Evolutionary conservation across 2,329 filamentous ascomycete genomes (phyloP).

Genomic region (Claviceps humidiphila): DNA sequence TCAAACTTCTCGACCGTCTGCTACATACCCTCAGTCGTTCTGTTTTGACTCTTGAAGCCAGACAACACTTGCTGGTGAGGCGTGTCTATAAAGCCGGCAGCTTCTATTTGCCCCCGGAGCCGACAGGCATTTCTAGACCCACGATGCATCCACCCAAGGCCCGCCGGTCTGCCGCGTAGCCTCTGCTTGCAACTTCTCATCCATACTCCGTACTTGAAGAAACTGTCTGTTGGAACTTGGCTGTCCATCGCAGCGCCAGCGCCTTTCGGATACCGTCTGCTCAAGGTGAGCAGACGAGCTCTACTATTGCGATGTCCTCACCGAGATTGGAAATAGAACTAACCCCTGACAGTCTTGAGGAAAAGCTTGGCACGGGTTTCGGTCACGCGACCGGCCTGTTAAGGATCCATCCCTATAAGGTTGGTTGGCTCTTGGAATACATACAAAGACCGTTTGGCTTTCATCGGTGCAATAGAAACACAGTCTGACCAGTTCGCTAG

Average conservation of each 20-base stretch:
- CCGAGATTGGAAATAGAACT: background rate
- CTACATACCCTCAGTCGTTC: background rate
- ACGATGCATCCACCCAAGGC: background rate
- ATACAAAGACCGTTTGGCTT: background rate
- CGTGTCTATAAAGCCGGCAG: background rate
- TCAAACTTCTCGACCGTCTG: background rate
- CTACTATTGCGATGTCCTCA: constrained; percentile 5
- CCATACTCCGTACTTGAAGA: background rate
- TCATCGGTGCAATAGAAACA: background rate
- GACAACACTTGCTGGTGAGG: background rate
- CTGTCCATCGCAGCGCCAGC: background rate
- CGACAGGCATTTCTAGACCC: background rate
- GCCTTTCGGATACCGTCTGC: background rate
- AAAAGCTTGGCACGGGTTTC: background rate
- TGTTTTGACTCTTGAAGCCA: background rate
- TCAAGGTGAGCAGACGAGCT: background rate
- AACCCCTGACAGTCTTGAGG: background rate
- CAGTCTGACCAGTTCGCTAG: background rate
- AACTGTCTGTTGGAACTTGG: background rate
- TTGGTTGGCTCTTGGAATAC: constrained; percentile 1
- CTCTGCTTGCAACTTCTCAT: background rate
- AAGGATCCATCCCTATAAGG: constrained; percentile 1
- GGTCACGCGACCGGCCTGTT: constrained; percentile 11
- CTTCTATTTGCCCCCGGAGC: background rate
- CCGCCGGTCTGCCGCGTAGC: background rate